Evolutionary conservation across 2,329 filamentous ascomycete genomes (phyloP), one percentile per base, ranked within the genome.

Genomic region (Neofusicoccum sp.): DNA sequence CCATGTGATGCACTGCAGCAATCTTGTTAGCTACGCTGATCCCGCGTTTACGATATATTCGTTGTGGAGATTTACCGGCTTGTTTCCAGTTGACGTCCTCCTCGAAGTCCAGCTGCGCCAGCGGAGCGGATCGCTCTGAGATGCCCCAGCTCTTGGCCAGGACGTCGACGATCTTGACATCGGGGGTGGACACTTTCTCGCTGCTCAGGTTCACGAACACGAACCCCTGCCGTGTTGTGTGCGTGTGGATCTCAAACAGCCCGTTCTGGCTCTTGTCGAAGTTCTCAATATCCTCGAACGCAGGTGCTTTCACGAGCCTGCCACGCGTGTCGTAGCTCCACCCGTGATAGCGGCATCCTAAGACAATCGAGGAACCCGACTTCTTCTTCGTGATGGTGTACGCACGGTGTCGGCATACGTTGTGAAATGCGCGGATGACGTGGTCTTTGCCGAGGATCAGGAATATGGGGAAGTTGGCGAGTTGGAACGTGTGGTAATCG

Each of bases 261-360:
- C 69, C 63, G 45, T 75, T 73, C 54, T 74, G 64, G 20, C 58
- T 58, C 58, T 74, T 77, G 43, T 77, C 70, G 54, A 78, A 78
- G 8, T 68, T 71, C 6, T 66, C 61, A 6, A 78, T 64, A 0
- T 69, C 66, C 28, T 77, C 73, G 45, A 77, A 78, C 1, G 74
- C 70, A 0, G 77, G 77, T 0, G 76, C 77, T 31, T 80, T 80
- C 30, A 75, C 74, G 0, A 80, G 69, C 7, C 73, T 72, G 2
- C 78, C 78, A 36, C 73, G 75, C 38, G 74, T 70, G 2, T 74
- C 72, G 58, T 80, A 80, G 5, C 76, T 78, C 78, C 78, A 80
- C 6, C 78, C 78, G 57, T 80, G 78, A 48, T 80, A 80, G 57
- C 74, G 74, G 66, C 78, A 80, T 11, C 71, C 71, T n/a, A 79